Evolutionary conservation across 2,329 filamentous ascomycete genomes (phyloP), one percentile per base, ranked within the genome.

Genomic region (Colletotrichum sp.): DNA sequence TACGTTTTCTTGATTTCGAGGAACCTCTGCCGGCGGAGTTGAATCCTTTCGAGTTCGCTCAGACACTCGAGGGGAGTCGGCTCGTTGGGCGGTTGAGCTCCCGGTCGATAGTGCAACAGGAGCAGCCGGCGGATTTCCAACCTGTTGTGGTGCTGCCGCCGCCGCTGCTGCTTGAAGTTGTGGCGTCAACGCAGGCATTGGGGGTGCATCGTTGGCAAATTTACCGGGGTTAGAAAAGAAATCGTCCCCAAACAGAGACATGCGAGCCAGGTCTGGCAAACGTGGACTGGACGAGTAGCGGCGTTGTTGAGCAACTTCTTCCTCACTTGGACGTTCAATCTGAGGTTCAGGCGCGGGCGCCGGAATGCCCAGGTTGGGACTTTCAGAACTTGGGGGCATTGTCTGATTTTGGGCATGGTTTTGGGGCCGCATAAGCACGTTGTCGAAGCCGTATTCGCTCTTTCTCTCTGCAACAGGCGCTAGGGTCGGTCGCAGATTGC

Each of bases 231-330:
- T 78, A 7, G 87, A 86, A 76, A 93, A 92, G 59, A 93, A 85
- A 74, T 92, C 90, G 57, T 89, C 85, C 2, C 91, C 90, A 80
- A 93, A 93, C 2, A 87, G 86, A 57, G 92, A 93, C 84, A 93
- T 85, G 30, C 91, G 90, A 15, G 87, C 85, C 5, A 93, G 79
- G 76, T 91, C 87, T 12, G 91, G 92, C 22, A 93, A 85, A 77
- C 90, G 88, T 0, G 91, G 91, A 76, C 91, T 92, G 2, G 85
- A 86, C 2, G 90, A 91, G 52, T 85, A 84, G 19, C 86, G 82
- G 9, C 77, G 78, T 25, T 73, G 71, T 39, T 75, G 63, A 15
- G 72, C 73, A 19, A 59, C 71, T 13, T 75, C 74, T 39, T 70
- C 71, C 3, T 44, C 52, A 16, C 22, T 70, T 19, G 60, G 66